A percentile compares a stretch with the other conserved stretches of the same genome.
These are phyloP conservation scores for Balakata baccata DNA, from an alignment of 345 rosid species.

Conservation along the genomic window DNA sequence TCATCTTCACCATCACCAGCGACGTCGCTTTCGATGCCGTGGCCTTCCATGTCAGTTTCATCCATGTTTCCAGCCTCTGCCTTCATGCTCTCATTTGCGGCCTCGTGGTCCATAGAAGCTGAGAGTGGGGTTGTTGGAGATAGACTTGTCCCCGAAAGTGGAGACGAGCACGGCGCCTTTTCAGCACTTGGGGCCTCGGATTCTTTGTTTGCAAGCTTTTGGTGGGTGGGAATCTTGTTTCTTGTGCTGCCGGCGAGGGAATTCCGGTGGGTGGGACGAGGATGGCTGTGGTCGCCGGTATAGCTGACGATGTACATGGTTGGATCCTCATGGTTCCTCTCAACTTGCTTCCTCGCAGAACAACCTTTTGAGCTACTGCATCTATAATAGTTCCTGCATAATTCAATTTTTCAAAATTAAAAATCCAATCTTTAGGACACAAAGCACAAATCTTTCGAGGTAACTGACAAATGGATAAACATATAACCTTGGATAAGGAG, in stretches of 20 bases:
- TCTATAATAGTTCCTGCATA: constrained; percentile 72
- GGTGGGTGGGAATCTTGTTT: constrained; percentile 39
- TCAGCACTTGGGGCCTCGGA: constrained; percentile 9
- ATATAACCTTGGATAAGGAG: constrained; percentile 78
- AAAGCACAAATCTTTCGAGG: background rate
- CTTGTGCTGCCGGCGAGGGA: constrained; percentile 90
- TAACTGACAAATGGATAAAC: background rate
- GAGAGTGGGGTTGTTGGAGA: constrained; percentile 57
- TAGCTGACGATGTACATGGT: constrained; percentile 61
- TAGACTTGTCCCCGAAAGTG: constrained; percentile 29
- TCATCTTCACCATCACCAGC: constrained; percentile 32
- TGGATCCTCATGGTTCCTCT: constrained; percentile 62
- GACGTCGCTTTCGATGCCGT: constrained; percentile 14
- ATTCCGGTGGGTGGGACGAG: constrained; percentile 82
- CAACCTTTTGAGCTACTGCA: constrained; percentile 93
- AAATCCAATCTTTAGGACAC: background rate
- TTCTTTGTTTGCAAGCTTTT: constrained; percentile 19
- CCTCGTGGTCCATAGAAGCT: constrained; percentile 33
- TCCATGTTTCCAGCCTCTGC: background rate
- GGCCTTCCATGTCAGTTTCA: constrained; percentile 14
- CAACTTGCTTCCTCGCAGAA: constrained; percentile 86
- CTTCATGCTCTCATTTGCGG: constrained; percentile 9
- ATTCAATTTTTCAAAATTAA: background rate
- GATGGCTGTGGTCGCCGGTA: constrained; percentile 88
- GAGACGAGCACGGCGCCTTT: constrained; percentile 18